Conservation (phyloP, 78 protist genomes). For the Bodo saltans region DNA sequence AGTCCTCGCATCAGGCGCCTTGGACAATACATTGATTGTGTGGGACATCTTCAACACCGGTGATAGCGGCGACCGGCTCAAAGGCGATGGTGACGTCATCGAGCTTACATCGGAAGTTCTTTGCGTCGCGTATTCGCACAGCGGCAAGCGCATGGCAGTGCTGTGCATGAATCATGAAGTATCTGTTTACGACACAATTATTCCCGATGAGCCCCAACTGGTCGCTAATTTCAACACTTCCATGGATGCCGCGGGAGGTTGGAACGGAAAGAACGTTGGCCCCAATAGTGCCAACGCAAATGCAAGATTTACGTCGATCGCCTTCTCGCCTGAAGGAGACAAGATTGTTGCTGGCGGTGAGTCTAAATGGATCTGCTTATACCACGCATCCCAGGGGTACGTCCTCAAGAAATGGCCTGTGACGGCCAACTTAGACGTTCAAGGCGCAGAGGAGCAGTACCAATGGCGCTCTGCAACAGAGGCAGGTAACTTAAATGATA, state of each 20-base stretch:
- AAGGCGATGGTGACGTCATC: conserved; percentile 14
- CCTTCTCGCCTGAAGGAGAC: conserved; percentile 5
- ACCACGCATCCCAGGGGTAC: conserved; percentile 30
- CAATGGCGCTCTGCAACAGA: conserved; percentile 38
- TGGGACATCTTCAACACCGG: conserved; percentile 75
- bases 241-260: conserved; percentile 13
- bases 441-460: conserved; percentile 64
- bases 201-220: not conserved
- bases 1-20: conserved; percentile 59
- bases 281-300: not conserved
- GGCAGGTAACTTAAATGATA: conserved; percentile 36
- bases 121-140: not conserved
- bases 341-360: conserved; percentile 69
- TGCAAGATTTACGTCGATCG: not conserved
- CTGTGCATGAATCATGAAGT: not conserved
- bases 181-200: not conserved
- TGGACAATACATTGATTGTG: conserved; percentile 74
- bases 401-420: conserved; percentile 23
- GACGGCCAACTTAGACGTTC: conserved; percentile 33
- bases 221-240: not conserved
- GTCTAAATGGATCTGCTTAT: conserved; percentile 76
- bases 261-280: not conserved
- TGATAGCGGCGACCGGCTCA: conserved; percentile 17
- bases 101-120: conserved; percentile 6
- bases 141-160: not conserved